Conservation (phyloP, 768 basidiomycete species). For the Hortiboletus flavorubellus region DNA sequence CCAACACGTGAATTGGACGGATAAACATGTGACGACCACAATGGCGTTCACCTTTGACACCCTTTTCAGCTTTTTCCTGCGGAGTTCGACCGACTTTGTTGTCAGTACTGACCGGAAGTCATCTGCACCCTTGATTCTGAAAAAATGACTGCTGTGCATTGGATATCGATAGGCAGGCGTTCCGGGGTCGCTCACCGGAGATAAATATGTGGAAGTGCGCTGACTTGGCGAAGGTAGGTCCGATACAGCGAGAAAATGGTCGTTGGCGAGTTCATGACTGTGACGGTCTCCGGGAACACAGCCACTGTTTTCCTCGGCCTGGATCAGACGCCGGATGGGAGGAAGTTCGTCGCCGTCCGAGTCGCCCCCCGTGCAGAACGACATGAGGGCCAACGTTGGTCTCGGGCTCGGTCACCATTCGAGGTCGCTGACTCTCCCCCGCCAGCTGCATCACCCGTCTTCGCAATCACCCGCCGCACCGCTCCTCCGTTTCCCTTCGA, state of each 20-base stretch:
- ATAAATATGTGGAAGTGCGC: slow-evolving; percentile 43
- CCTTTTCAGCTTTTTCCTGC: slow-evolving; percentile 43
- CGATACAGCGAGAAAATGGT: slow-evolving; percentile 36
- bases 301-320: slow-evolving; percentile 8
- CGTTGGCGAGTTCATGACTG: background rate
- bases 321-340: background rate
- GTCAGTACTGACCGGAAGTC: slow-evolving; percentile 50
- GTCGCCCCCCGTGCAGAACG: background rate
- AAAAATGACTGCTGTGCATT: slow-evolving; percentile 51
- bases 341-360: no score
- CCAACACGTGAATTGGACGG: background rate
- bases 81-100: slow-evolving; percentile 32
- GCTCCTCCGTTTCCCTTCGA: slow-evolving; percentile 16
- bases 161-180: background rate
- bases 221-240: slow-evolving; percentile 39
- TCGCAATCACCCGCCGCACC: slow-evolving; percentile 10
- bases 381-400: background rate
- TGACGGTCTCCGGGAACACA: background rate
- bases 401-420: slow-evolving; percentile 1
- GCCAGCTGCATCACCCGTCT: slow-evolving; percentile 10
- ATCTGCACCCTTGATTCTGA: slow-evolving; percentile 54
- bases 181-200: slow-evolving; percentile 37
- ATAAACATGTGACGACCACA: background rate
- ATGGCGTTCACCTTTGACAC: slow-evolving; percentile 44
- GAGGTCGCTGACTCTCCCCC: slow-evolving; percentile 15